Conservation (phyloP, 1,139 yeast genomes). For the Yamadazyma kanchanaburiensis region DNA sequence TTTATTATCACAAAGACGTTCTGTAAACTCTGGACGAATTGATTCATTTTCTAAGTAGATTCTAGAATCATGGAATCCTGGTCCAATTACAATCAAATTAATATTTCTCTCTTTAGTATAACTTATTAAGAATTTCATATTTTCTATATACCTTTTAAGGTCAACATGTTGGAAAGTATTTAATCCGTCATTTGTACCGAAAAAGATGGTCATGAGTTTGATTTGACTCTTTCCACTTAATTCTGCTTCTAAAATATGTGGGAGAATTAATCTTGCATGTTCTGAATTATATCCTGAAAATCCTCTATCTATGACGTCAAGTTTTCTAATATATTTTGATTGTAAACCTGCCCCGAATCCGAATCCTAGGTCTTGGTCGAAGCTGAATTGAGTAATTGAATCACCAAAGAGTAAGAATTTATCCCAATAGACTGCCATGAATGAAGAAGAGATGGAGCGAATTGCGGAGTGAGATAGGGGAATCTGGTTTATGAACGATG, state of each 20-base stretch:
- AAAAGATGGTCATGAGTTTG: constrained; percentile 53
- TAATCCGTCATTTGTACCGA: constrained; percentile 75
- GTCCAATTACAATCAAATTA: constrained; percentile 57
- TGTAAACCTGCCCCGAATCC: constrained; percentile 51
- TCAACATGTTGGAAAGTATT: constrained; percentile 53
- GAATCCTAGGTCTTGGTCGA: constrained; percentile 34
- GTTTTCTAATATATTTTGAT: constrained; percentile 42
- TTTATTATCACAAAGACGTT: constrained; percentile 16
- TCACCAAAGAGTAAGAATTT: constrained; percentile 66
- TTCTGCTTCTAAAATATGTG: constrained; percentile 44
- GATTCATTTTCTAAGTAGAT: constrained; percentile 7
- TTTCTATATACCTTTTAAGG: constrained; percentile 43
- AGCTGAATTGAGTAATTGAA: constrained; percentile 60
- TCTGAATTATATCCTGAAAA: constrained; percentile 60
- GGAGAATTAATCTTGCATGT: constrained; percentile 46
- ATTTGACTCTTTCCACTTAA: constrained; percentile 24
- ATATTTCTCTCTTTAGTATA: constrained; percentile 37
- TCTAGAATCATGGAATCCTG: constrained; percentile 52
- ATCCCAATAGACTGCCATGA: constrained; percentile 14
- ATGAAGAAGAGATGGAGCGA: neutral
- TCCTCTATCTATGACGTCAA: constrained; percentile 61
- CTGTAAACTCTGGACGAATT: constrained; percentile 8
- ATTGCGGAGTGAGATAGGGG: too few species aligned
- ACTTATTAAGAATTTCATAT: constrained; percentile 40
- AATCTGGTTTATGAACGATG: too few species aligned